Evolutionary conservation across 306 rosid genomes (phyloP), one percentile per base, ranked within the genome.

Genomic region (Nissolia schottii): DNA sequence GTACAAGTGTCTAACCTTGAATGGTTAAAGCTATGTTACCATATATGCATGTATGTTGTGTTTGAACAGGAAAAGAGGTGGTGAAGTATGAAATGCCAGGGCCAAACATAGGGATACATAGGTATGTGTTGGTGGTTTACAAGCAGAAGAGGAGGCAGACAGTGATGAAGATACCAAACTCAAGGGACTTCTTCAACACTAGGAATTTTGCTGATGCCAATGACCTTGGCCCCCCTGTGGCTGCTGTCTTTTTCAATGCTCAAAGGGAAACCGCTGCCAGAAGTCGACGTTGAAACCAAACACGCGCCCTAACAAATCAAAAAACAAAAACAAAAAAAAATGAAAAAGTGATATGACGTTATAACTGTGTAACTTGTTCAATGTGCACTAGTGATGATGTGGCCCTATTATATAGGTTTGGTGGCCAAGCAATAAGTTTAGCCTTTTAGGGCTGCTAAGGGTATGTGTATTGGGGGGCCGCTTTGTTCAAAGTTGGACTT

Each of bases 91-190:
- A 93, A 73, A 82, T 79, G 63, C 97, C 98, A 67, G 61, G 78
- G 68, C 98, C 98, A 18, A 83, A 80, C 57, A 89, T 93, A 83
- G 97, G 98, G 31, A 93, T 93, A 14, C 98, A 93, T 73, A 87
- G 97, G 86, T 93, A 79, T 66, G 98, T 91, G 81, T 87, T 93
- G 41, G 70, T 91, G 1, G 79, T 93, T 3, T 91, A 32, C 88
- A 89, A 93, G 80, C 98, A 93, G 82, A 89, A 85, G 58, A 7
- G 80, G 2, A 85, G 94, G 55, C 86, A 87, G 59, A 57, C 69
- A 46, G 84, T 86, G 71, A 70, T 13, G 16, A 41, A 82, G 22
- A 40, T 27, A 23, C 96, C 92, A 9, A 13, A 60, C 48, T 81
- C 88, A 63, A 93, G 85, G 67, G 98, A 91, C 27, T 43, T 78